phyloP scores from a whole-genome alignment of 1,284 basidiomycete species.

The Ganoderma leucocontextum region DNA sequence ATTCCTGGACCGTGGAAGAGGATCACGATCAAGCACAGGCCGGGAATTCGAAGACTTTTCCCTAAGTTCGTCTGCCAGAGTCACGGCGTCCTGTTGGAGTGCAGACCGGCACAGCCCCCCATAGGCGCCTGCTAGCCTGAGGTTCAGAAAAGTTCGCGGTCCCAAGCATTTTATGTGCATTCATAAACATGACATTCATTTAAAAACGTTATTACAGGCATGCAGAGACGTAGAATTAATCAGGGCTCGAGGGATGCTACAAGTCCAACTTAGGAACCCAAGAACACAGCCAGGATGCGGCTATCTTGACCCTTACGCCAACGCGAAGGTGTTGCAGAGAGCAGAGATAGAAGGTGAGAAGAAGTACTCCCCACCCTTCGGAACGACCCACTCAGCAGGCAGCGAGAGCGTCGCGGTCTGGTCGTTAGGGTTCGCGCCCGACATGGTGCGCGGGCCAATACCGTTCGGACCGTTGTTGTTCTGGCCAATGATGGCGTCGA shows the following conservation, averaged over 20 bases:
- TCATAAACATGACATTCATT: not conserved
- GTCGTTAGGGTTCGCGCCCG: conserved; percentile 51
- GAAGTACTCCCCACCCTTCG: conserved; percentile 54
- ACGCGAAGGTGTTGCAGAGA: conserved; percentile 35
- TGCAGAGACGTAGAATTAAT: not conserved
- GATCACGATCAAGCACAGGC: no score
- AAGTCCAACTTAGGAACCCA: not conserved
- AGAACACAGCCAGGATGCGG: not conserved
- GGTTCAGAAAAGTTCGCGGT: no score
- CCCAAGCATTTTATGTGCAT: not conserved
- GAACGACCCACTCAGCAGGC: conserved; percentile 42
- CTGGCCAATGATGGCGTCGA: conserved; percentile 57
- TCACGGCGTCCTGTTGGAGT: no score
- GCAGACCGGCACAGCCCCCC: no score
- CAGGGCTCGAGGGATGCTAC: not conserved
- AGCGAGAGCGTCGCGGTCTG: conserved; percentile 38
- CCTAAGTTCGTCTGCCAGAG: no score
- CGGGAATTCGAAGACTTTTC: no score
- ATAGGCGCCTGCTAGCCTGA: no score
- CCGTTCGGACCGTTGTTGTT: conserved; percentile 2
- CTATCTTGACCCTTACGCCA: not conserved
- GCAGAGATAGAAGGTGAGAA: conserved; percentile 51
- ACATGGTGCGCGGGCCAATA: conserved; percentile 42
- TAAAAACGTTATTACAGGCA: not conserved
- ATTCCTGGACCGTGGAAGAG: no score